A percentile compares a stretch with the other conserved stretches of the same genome.
Evolutionary conservation across 768 basidiomycete genomes (phyloP).

Genomic region (Mycena amicta): DNA sequence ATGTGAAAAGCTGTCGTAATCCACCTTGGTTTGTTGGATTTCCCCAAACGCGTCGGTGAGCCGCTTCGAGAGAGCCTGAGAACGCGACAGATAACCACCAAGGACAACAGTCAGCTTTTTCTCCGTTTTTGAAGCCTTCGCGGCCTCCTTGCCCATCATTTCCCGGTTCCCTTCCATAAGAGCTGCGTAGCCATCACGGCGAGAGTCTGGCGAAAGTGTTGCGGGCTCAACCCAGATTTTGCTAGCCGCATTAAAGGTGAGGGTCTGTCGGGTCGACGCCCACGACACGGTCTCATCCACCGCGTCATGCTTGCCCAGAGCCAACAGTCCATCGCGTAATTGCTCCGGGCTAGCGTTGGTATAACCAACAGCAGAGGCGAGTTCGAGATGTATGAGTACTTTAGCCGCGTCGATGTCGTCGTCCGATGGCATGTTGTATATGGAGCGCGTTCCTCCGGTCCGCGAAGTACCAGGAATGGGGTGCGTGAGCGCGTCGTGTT

Average conservation of each 20-base stretch:
- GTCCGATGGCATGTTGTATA: conserved; percentile 77
- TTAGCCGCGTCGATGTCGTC: conserved; percentile 72
- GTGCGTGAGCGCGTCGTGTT: conserved; percentile 85
- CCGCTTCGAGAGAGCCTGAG: conserved; percentile 63
- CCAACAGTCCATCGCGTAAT: conserved; percentile 73
- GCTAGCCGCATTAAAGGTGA: conserved; percentile 61
- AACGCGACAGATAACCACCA: conserved; percentile 89
- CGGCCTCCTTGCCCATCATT: conserved; percentile 77
- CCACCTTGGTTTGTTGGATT: conserved; percentile 64
- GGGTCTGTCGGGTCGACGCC: conserved; percentile 63
- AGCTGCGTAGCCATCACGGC: conserved; percentile 63
- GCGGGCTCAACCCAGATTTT: conserved; percentile 69
- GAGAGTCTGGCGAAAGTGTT: conserved; percentile 57
- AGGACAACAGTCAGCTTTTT: conserved; percentile 87
- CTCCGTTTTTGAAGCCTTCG: conserved; percentile 81
- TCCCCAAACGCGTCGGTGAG: conserved; percentile 70
- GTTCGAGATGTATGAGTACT: conserved; percentile 72
- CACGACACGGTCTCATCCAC: conserved; percentile 67
- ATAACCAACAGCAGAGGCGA: conserved; percentile 80
- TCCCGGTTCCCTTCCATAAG: conserved; percentile 67
- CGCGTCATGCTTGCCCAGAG: conserved; percentile 62
- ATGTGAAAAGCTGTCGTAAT: conserved; percentile 78
- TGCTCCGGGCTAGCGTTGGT: conserved; percentile 81
- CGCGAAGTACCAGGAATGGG: conserved; percentile 86
- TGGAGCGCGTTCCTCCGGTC: conserved; percentile 70